These are phyloP conservation scores for Sordariomycetes sp. DNA, from an alignment of 2,329 filamentous ascomycete genomes.

Conservation along the genomic window DNA sequence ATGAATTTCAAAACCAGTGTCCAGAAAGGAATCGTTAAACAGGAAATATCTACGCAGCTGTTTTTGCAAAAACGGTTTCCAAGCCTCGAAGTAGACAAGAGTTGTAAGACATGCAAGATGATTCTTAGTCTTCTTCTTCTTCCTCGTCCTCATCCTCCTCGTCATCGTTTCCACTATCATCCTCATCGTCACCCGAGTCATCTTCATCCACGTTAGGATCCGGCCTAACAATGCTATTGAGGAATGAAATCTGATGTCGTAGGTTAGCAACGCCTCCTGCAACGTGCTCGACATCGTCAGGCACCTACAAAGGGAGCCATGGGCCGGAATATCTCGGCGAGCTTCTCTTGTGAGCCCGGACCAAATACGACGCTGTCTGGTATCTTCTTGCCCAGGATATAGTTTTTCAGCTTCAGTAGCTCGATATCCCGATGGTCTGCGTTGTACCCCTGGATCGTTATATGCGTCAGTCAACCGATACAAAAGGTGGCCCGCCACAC, in stretches of 20 bases:
- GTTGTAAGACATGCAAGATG: background rate
- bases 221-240: constrained; percentile 66
- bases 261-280: background rate
- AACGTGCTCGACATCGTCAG: background rate
- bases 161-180: constrained; percentile 8
- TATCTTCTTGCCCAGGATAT: constrained; percentile 59
- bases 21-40: background rate
- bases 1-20: no score
- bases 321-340: constrained; percentile 52
- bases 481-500: no score
- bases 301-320: constrained; percentile 72
- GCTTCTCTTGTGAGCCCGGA: constrained; percentile 50
- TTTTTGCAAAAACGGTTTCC: background rate
- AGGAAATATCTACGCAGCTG: background rate
- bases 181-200: constrained; percentile 24
- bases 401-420: constrained; percentile 70
- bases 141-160: background rate
- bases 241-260: constrained; percentile 49
- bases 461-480: background rate
- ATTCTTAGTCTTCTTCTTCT: background rate
- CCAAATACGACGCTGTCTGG: constrained; percentile 54
- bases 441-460: background rate
- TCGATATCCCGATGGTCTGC: constrained; percentile 69
- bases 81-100: background rate
- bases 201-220: constrained; percentile 40